A percentile compares a stretch with the other conserved stretches of the same genome.
phyloP scores from a whole-genome alignment of 129 eudicot species.

The Escallonia rubra region DNA sequence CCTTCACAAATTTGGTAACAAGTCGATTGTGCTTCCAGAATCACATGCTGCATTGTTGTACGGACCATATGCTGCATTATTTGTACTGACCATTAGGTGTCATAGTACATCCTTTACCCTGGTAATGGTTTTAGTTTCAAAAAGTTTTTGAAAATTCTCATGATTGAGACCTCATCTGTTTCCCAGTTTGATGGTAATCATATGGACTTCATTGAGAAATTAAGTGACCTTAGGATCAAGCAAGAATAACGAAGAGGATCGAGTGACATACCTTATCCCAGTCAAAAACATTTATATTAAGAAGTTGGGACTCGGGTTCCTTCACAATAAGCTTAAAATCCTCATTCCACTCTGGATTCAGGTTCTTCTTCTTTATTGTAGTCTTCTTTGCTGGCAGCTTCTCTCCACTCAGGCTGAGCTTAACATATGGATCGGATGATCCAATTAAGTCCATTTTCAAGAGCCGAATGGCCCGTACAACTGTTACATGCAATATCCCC shows the following conservation, averaged over 20 bases:
- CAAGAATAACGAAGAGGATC: not conserved
- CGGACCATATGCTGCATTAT: too few species aligned
- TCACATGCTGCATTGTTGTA: too few species aligned
- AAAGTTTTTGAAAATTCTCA: too few species aligned
- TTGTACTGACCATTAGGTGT: too few species aligned
- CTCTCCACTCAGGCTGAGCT: conserved; percentile 68
- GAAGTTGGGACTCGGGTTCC: conserved; percentile 71
- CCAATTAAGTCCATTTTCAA: conserved; percentile 83
- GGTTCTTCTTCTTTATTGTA: conserved; percentile 58
- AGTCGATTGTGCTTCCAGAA: too few species aligned
- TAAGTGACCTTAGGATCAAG: not conserved
- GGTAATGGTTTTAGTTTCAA: too few species aligned
- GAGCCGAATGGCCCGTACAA: conserved; percentile 58
- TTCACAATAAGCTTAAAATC: conserved; percentile 68
- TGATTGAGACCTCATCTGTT: too few species aligned
- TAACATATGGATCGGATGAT: conserved; percentile 79
- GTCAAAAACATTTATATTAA: conserved; percentile 58
- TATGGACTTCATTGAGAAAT: not conserved
- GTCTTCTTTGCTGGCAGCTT: conserved; percentile 67
- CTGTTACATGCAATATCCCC: conserved; percentile 75
- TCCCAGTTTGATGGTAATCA: not conserved
- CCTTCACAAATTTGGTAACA: too few species aligned
- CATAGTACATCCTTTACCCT: too few species aligned
- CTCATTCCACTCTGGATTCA: conserved; percentile 85
- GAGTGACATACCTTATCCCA: conserved; percentile 75